Evolutionary conservation across 257 asterid species (phyloP), one percentile per base, ranked within the genome.

Genomic region (Penstemon eatonii): DNA sequence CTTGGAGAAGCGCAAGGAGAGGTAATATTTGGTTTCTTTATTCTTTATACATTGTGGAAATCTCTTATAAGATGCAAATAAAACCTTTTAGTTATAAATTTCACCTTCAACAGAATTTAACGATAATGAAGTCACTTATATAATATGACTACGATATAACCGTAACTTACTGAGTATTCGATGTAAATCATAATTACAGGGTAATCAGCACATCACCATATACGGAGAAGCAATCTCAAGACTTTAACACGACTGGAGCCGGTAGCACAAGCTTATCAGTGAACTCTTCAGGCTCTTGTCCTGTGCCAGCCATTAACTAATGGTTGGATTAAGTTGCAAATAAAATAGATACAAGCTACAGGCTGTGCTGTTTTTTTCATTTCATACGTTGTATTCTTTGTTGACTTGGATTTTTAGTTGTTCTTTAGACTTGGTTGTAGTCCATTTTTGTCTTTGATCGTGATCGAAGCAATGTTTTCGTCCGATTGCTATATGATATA

Each of bases 1-100:
- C 66, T 73, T 92, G 67, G 98, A 92, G 89, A 92, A 85, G 84
- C 96, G 98, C 69, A 87, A 87, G 76, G 98, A 88, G 58, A 89
- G 96, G 98, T 92, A 83, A 78, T 58, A 41, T 70, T 15, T 13
- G 8, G 57, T 37, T 66, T 46, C 19, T 55, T 49, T 59, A 11
- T 44, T 49, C 52, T 38, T 8, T 46, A 46, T 46, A 7, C 63
- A 10, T 9, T 57, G 8, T 53, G 57, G 19, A 3, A 10, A 3
- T 8, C 39, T 25, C 12, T 7, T 12, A 37, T 60, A 60, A 39
- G 37, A 56, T 40, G 11, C 37, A 60, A 18, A 39, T 40, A 10
- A 12, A 60, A 12, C 33, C 44, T 42, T 0, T 10, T 8, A 11
- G 43, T 37, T 56, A 18, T 33, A 12, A 33, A 8, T 68, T 37